Conservation (phyloP, 1,284 basidiomycete species). For the Pyrrhoderma lamaoense region DNA sequence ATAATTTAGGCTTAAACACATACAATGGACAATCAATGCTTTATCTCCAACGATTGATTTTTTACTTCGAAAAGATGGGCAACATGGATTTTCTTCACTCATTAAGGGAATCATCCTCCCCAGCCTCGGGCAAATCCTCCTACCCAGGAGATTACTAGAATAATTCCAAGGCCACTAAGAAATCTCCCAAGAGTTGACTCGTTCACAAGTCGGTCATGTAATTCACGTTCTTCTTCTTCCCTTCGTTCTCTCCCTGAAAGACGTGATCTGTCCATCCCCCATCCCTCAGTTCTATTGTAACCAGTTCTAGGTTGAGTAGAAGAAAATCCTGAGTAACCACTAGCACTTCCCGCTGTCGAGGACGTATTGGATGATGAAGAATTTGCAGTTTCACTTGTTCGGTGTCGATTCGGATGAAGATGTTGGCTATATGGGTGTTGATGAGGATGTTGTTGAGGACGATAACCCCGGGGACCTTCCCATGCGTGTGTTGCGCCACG, state of each 20-base stretch:
- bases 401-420: not conserved
- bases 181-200: conserved; percentile 12
- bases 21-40: too few relatives aligned
- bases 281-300: not conserved
- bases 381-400: not conserved
- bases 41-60: too few relatives aligned
- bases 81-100: too few relatives aligned
- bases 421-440: conserved; percentile 4
- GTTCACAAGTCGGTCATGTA: conserved; percentile 4
- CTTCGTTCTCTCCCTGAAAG: not conserved
- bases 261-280: not conserved
- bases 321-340: not conserved
- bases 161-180: conserved; percentile 9
- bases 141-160: conserved; percentile 13
- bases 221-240: conserved; percentile 6
- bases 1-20: too few relatives aligned
- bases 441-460: conserved; percentile 11
- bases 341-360: not conserved
- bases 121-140: conserved; percentile 10
- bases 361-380: not conserved
- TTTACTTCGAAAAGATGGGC: too few relatives aligned
- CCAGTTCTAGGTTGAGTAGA: not conserved
- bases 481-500: conserved; percentile 36
- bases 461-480: conserved; percentile 28
- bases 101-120: not conserved